Evolutionary conservation across 2,329 filamentous ascomycete genomes (phyloP).

Genomic region (Paramyrothecium roridum): DNA sequence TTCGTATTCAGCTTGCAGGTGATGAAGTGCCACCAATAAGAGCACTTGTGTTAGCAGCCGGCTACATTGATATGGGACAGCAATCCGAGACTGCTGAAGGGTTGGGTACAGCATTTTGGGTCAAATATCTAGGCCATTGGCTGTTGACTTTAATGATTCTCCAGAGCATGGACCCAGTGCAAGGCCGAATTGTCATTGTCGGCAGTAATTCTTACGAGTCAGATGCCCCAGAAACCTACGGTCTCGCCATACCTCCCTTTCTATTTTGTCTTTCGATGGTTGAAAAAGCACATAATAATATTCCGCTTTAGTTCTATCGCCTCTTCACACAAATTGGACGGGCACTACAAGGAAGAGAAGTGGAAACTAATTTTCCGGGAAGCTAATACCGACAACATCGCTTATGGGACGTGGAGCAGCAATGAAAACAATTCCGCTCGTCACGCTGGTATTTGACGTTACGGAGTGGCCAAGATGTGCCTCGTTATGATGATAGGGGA

Average conservation of each 20-base stretch:
- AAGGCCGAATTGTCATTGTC: slow-evolving; percentile 23
- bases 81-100: slow-evolving; percentile 25
- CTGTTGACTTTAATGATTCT: slow-evolving; percentile 24
- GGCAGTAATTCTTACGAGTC: slow-evolving; percentile 32
- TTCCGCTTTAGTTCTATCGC: slow-evolving; percentile 11
- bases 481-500: slow-evolving; percentile 29
- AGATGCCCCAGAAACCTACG: slow-evolving; percentile 6
- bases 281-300: neutral
- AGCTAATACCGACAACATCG: slow-evolving; percentile 17
- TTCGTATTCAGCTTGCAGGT: slow-evolving; percentile 23
- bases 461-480: slow-evolving; percentile 36
- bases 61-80: slow-evolving; percentile 19
- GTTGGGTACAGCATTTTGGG: slow-evolving; percentile 27
- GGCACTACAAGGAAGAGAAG: slow-evolving; percentile 6
- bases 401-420: slow-evolving; percentile 29
- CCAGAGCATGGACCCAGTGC: slow-evolving; percentile 25
- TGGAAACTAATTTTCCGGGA: slow-evolving; percentile 11
- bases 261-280: neutral
- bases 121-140: slow-evolving; percentile 28
- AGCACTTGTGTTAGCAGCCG: slow-evolving; percentile 33
- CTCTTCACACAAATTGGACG: slow-evolving; percentile 15
- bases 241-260: neutral
- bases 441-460: slow-evolving; percentile 28
- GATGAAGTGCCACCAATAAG: slow-evolving; percentile 34
- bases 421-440: slow-evolving; percentile 20